A percentile compares a stretch with the other conserved stretches of the same genome.
These are phyloP conservation scores for Knoxdaviesia proteae DNA, from an alignment of 2,329 filamentous ascomycete genomes.

Conservation along the genomic window DNA sequence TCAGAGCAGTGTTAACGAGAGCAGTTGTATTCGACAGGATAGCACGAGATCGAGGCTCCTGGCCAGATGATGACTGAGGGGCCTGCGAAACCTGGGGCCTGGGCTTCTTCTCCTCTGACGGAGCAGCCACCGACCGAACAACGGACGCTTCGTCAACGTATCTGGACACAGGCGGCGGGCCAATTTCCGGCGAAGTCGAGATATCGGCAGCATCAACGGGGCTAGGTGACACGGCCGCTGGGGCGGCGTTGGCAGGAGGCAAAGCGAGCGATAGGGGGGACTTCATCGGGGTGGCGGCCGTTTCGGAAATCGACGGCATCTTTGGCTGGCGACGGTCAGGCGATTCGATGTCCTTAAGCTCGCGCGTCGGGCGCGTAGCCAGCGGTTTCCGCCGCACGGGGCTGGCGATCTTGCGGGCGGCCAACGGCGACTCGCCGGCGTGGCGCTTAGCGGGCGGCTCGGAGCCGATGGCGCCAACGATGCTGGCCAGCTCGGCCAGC, in stretches of 20 bases:
- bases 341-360: no score
- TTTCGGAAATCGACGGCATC: no score
- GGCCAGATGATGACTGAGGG: background rate
- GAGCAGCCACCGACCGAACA: background rate
- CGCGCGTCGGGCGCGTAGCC: no score
- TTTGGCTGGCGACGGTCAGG: no score
- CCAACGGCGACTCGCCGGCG: slow-evolving; percentile 11
- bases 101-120: slow-evolving; percentile 2
- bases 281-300: no score
- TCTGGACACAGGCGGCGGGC: slow-evolving; percentile 37
- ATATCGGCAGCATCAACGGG: slow-evolving; percentile 15
- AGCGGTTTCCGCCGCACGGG: no score
- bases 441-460: slow-evolving; percentile 33
- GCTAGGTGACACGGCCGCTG: no score
- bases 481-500: slow-evolving; percentile 44
- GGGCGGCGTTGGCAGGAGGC: no score
- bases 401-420: slow-evolving; percentile 16
- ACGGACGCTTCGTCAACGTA: slow-evolving; percentile 30
- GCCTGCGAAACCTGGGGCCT: background rate
- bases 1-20: no score
- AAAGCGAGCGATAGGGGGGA: no score
- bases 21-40: no score
- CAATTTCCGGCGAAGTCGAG: slow-evolving; percentile 47
- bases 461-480: slow-evolving; percentile 44
- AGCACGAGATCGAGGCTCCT: no score